phyloP scores from a whole-genome alignment of 2,329 filamentous ascomycete species.

The Dothistroma pini region DNA sequence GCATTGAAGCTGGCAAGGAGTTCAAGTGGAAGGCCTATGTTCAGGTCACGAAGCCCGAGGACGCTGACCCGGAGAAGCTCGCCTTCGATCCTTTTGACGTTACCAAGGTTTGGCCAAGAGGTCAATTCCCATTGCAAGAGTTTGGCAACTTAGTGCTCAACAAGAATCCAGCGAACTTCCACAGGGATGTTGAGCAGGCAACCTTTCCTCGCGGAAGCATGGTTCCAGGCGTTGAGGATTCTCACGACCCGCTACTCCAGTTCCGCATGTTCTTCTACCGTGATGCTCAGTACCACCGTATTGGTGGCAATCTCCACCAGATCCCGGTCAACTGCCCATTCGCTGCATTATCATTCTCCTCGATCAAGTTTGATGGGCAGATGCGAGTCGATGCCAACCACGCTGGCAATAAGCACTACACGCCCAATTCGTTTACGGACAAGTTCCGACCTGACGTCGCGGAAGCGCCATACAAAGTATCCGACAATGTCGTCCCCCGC shows the following conservation, averaged over 20 bases:
- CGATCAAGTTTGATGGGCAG: background rate
- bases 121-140: background rate
- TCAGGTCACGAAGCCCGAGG: slow-evolving; percentile 51
- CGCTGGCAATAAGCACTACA: slow-evolving; percentile 50
- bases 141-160: background rate
- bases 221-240: background rate
- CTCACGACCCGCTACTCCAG: background rate
- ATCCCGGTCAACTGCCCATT: background rate
- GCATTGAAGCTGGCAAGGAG: slow-evolving; percentile 46
- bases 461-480: slow-evolving; percentile 49
- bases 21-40: slow-evolving; percentile 53
- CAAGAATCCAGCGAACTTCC: background rate
- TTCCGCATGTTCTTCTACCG: background rate
- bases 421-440: slow-evolving; percentile 50
- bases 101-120: background rate
- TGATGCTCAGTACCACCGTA: background rate
- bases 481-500: slow-evolving; percentile 49
- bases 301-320: background rate
- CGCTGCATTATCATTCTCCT: background rate
- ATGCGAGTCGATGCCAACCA: slow-evolving; percentile 33
- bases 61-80: background rate
- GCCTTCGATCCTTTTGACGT: background rate
- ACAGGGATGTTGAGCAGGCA: background rate
- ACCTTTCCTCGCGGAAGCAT: background rate
- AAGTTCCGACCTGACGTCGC: slow-evolving; percentile 52